phyloP scores from a whole-genome alignment of 495 filamentous ascomycete species.

The Trichoderma orchidacearum region DNA sequence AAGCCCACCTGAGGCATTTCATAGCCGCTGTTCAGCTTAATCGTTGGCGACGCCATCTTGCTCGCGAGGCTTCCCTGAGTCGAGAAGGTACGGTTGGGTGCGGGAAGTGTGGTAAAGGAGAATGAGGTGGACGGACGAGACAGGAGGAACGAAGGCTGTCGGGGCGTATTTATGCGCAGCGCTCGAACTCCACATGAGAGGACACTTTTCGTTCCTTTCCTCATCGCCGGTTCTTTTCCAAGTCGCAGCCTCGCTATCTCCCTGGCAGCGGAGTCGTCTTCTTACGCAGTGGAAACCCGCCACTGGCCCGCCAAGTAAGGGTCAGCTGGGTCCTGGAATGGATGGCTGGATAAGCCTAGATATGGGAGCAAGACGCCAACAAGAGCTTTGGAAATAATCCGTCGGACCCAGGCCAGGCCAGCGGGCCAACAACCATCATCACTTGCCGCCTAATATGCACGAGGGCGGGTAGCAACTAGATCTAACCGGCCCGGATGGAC shows the following conservation, averaged over 20 bases:
- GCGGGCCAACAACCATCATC: background rate
- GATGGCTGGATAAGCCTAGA: background rate
- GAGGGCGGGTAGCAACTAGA: background rate
- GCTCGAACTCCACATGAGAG: background rate
- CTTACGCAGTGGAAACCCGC: background rate
- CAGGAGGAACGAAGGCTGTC: background rate
- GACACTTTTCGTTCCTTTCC: background rate
- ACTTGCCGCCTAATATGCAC: background rate
- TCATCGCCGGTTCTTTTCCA: background rate
- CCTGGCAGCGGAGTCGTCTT: background rate
- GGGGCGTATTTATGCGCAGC: background rate
- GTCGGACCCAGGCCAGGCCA: background rate
- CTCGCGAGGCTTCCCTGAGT: slow-evolving; percentile 4
- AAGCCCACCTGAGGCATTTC: slow-evolving; percentile 81
- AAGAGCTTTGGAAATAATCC: background rate
- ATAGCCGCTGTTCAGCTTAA: slow-evolving; percentile 71
- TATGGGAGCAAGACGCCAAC: background rate
- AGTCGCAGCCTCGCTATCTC: background rate
- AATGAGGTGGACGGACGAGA: background rate
- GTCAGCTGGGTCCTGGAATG: background rate
- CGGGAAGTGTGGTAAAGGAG: background rate
- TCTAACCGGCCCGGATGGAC: background rate
- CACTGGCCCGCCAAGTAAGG: background rate
- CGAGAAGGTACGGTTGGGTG: background rate
- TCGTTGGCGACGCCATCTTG: slow-evolving; percentile 32